A percentile compares a stretch with the other conserved stretches of the same genome.
phyloP scores from a whole-genome alignment of 257 asterid species.

The Fraxinus anomala region DNA sequence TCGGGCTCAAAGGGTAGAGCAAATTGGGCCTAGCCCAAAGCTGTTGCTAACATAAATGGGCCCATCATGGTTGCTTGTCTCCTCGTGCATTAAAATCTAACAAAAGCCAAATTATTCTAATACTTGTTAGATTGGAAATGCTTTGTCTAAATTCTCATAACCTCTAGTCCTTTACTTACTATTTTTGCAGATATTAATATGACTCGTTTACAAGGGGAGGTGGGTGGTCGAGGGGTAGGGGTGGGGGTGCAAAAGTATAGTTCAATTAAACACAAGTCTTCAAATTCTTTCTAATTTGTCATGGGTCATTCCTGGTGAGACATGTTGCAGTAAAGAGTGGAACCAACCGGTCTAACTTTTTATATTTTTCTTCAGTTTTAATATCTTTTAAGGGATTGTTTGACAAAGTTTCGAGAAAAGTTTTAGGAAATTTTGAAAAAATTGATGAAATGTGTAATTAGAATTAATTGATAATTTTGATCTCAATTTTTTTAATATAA shows the following conservation, averaged over 20 bases:
- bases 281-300: constrained; percentile 37
- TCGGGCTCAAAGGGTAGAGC: too few species aligned
- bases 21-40: constrained; percentile 26
- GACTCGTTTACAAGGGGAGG: not conserved
- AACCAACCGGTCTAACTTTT: constrained; percentile 21
- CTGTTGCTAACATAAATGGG: constrained; percentile 20
- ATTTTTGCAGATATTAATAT: constrained; percentile 21
- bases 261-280: constrained; percentile 44
- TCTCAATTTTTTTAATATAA: too few species aligned
- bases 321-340: constrained; percentile 38
- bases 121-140: not conserved
- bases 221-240: not conserved
- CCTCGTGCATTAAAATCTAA: not conserved
- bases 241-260: constrained; percentile 28
- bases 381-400: not conserved
- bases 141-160: constrained; percentile 39
- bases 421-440: too few species aligned
- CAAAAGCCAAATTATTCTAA: not conserved
- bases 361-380: not conserved
- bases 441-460: too few species aligned
- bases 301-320: constrained; percentile 40
- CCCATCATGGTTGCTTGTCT: constrained; percentile 9
- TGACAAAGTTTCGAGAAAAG: too few species aligned
- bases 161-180: constrained; percentile 22
- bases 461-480: too few species aligned